Evolutionary conservation across 805 yeast genomes (phyloP).

Genomic region (Zygosaccharomyces lentus): DNA sequence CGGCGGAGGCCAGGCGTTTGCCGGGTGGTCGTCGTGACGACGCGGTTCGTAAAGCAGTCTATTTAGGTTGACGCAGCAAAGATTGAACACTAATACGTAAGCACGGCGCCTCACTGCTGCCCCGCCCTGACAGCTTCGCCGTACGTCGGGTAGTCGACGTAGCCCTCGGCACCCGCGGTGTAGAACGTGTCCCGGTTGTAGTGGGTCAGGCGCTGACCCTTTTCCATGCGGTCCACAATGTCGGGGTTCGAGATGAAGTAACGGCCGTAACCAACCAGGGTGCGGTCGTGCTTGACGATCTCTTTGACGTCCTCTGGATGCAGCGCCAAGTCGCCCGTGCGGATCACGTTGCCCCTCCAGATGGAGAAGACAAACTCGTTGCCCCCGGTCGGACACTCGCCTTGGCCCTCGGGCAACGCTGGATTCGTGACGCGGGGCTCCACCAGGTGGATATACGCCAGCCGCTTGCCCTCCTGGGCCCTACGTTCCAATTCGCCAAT

Average conservation of each 20-base stretch:
- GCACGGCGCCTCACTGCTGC: not conserved
- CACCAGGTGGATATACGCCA: slow-evolving; percentile 42
- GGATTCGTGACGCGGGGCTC: slow-evolving; percentile 41
- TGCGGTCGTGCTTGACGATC: slow-evolving; percentile 39
- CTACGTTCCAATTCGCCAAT: slow-evolving; percentile 39
- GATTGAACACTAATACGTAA: too few species aligned
- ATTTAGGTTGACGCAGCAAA: too few species aligned
- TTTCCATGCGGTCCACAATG: slow-evolving; percentile 41
- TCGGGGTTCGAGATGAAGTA: slow-evolving; percentile 54
- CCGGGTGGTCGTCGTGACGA: not conserved
- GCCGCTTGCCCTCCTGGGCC: slow-evolving; percentile 33
- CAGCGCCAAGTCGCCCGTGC: slow-evolving; percentile 38
- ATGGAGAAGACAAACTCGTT: slow-evolving; percentile 39
- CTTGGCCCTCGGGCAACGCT: slow-evolving; percentile 25
- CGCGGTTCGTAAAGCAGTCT: too few species aligned
- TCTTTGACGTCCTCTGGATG: slow-evolving; percentile 27
- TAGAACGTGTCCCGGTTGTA: slow-evolving; percentile 51
- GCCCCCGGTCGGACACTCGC: slow-evolving; percentile 28
- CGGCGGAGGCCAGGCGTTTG: not conserved
- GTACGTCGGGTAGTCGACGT: slow-evolving; percentile 41
- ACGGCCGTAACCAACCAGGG: slow-evolving; percentile 45
- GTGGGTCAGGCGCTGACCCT: slow-evolving; percentile 38
- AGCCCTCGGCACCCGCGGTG: slow-evolving; percentile 37
- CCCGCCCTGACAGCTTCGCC: slow-evolving; percentile 22
- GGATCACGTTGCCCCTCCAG: slow-evolving; percentile 44